phyloP scores from a whole-genome alignment of 2,329 filamentous ascomycete genomes.

The Colletotrichum gigasporum region DNA sequence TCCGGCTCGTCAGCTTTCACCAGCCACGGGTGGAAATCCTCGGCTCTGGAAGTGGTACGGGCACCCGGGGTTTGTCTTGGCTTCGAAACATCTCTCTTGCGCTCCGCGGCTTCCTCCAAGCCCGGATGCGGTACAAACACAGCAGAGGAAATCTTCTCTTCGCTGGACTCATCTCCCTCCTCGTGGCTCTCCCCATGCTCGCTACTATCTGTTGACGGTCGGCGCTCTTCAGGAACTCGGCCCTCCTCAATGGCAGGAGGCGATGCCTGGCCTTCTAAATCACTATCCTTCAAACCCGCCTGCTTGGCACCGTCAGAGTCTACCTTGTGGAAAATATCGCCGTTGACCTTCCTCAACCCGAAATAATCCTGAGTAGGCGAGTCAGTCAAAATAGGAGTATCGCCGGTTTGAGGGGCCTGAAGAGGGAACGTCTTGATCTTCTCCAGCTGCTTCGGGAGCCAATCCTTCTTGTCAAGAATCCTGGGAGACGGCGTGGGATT shows the following conservation, averaged over 20 bases:
- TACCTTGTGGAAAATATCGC: conserved; percentile 33
- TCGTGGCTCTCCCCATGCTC: conserved; percentile 51
- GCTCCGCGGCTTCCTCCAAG: conserved; percentile 49
- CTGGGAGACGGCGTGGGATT: conserved; percentile 33
- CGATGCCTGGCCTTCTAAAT: conserved; percentile 19
- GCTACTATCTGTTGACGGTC: conserved; percentile 49
- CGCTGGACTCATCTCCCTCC: conserved; percentile 72
- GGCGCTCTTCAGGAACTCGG: conserved; percentile 37
- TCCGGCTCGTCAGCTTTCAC: conserved; percentile 66
- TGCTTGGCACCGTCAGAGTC: conserved; percentile 11
- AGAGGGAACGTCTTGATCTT: conserved; percentile 29
- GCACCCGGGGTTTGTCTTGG: conserved; percentile 33
- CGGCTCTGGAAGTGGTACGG: conserved; percentile 33
- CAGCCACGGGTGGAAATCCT: conserved; percentile 62
- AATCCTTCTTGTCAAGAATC: conserved; percentile 34
- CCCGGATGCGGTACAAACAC: conserved; percentile 82
- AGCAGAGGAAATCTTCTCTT: conserved; percentile 88
- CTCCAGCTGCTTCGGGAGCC: conserved; percentile 19
- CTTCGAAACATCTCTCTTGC: conserved; percentile 38
- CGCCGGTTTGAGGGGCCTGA: conserved; percentile 24
- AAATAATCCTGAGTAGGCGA: conserved; percentile 33
- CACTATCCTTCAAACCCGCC: conserved; percentile 14
- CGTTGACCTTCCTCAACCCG: conserved; percentile 30
- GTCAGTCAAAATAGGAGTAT: conserved; percentile 28
- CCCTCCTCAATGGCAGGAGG: background rate